These are phyloP conservation scores for Irpex sp. DNA, from an alignment of 1,284 basidiomycete genomes.

Conservation along the genomic window DNA sequence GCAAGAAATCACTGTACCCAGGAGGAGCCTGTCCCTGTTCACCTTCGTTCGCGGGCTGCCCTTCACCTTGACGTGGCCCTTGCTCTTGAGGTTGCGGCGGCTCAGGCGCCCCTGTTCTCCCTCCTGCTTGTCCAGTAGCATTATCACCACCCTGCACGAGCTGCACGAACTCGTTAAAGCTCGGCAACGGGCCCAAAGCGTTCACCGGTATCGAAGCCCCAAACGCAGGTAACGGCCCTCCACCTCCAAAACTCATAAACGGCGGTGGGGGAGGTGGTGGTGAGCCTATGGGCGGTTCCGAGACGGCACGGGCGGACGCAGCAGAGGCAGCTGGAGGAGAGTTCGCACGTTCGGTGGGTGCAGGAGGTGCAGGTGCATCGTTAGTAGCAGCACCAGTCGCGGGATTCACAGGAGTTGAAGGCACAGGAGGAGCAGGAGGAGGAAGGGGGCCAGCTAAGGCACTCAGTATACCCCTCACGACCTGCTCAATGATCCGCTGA, in stretches of 20 bases:
- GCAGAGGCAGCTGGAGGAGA: constrained; percentile 2
- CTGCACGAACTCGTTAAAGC: constrained; percentile 8
- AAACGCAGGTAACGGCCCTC: constrained; percentile 4
- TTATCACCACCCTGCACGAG: neutral
- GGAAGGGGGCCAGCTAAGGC: constrained; percentile 2
- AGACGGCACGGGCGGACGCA: neutral
- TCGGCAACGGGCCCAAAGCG: constrained; percentile 1
- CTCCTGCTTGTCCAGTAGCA: neutral
- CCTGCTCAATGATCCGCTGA: constrained; percentile 5
- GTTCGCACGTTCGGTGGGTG: neutral
- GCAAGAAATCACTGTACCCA: neutral
- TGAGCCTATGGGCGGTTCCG: neutral
- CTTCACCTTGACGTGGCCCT: too few relatives aligned
- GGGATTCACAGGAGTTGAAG: too few relatives aligned
- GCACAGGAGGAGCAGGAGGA: neutral
- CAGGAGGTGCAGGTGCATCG: too few relatives aligned
- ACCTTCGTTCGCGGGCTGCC: neutral
- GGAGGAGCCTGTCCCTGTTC: neutral
- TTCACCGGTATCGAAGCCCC: neutral
- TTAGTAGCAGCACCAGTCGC: too few relatives aligned
- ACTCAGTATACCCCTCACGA: neutral
- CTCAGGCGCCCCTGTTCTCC: neutral
- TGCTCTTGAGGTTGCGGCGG: neutral
- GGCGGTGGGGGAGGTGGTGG: neutral
- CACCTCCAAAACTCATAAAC: neutral